Evolutionary conservation across 1,284 basidiomycete genomes (phyloP).

Genomic region (Cutaneotrichosporon mucoides): DNA sequence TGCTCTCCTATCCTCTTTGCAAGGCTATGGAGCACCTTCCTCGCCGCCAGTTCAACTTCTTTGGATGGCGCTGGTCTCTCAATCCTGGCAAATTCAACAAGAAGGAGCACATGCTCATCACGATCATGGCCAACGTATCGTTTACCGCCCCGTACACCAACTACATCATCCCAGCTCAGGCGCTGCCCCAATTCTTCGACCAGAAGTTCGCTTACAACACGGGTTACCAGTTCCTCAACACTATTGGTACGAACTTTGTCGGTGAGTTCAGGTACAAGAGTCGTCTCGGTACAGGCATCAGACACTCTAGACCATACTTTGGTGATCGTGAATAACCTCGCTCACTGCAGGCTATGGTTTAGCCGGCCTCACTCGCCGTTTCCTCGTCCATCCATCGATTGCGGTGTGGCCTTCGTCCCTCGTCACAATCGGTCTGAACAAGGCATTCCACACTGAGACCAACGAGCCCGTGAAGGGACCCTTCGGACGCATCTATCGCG

Average conservation of each 20-base stretch:
- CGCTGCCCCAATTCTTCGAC: conserved; percentile 38
- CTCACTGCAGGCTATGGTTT: conserved; percentile 43
- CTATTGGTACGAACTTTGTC: conserved; percentile 53
- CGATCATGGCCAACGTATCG: conserved; percentile 38
- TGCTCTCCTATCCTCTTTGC: conserved; percentile 27
- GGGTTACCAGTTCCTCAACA: conserved; percentile 47
- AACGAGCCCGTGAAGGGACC: conserved; percentile 45
- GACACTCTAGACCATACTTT: too few relatives aligned
- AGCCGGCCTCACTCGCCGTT: conserved; percentile 52
- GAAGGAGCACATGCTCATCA: conserved; percentile 44
- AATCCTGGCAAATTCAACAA: conserved; percentile 55
- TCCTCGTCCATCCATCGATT: conserved; percentile 52
- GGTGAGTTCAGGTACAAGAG: conserved; percentile 24
- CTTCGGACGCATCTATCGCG: conserved; percentile 36
- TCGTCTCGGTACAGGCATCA: too few relatives aligned
- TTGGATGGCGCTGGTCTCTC: conserved; percentile 21
- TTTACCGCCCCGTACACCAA: conserved; percentile 45
- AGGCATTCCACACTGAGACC: conserved; percentile 48
- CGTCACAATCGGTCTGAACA: conserved; percentile 52
- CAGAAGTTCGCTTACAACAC: conserved; percentile 45
- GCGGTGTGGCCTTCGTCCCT: conserved; percentile 52
- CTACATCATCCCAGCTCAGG: conserved; percentile 42
- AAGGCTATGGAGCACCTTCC: conserved; percentile 17
- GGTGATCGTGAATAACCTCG: too few relatives aligned
- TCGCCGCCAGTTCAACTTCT: background rate